These are phyloP conservation scores for Elsinoe fawcettii DNA, from an alignment of 2,329 filamentous ascomycete genomes.

Conservation along the genomic window DNA sequence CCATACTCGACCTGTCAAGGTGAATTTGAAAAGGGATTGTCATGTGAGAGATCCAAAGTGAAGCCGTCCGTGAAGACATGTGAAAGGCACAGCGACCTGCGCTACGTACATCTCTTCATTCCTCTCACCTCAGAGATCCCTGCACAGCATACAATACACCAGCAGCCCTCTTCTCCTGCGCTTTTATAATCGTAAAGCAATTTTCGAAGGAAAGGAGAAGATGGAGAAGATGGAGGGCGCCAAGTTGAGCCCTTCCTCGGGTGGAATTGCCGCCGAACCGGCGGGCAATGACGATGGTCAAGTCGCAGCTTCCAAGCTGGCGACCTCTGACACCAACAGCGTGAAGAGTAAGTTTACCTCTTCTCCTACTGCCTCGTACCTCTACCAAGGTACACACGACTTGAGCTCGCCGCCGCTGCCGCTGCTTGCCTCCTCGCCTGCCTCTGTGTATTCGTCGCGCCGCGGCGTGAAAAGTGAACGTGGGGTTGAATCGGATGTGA, in stretches of 20 bases:
- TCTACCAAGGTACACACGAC: not conserved
- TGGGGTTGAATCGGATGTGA: not conserved
- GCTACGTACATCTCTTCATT: not conserved
- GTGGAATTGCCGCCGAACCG: slow-evolving; percentile 4
- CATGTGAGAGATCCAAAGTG: not conserved
- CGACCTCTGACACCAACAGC: slow-evolving; percentile 10
- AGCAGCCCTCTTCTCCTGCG: not conserved
- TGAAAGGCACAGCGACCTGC: not conserved
- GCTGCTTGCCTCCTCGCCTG: not conserved
- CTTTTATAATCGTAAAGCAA: not conserved
- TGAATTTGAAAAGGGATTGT: too few species aligned
- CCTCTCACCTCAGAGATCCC: not conserved
- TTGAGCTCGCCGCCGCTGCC: not conserved
- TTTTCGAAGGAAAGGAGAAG: not conserved
- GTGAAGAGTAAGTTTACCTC: not conserved
- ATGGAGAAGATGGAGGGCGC: not conserved
- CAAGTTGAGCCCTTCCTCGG: not conserved
- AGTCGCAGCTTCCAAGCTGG: slow-evolving; percentile 11
- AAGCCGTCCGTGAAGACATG: not conserved
- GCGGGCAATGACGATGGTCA: slow-evolving; percentile 13
- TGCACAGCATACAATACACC: not conserved
- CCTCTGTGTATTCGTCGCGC: not conserved
- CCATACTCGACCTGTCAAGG: too few species aligned
- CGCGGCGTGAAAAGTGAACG: slow-evolving; percentile 4
- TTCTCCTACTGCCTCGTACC: slow-evolving; percentile 7